Evolutionary conservation across 306 rosid species (phyloP), one percentile per base, ranked within the genome.

Genomic region (Lathyrus tuberosus): DNA sequence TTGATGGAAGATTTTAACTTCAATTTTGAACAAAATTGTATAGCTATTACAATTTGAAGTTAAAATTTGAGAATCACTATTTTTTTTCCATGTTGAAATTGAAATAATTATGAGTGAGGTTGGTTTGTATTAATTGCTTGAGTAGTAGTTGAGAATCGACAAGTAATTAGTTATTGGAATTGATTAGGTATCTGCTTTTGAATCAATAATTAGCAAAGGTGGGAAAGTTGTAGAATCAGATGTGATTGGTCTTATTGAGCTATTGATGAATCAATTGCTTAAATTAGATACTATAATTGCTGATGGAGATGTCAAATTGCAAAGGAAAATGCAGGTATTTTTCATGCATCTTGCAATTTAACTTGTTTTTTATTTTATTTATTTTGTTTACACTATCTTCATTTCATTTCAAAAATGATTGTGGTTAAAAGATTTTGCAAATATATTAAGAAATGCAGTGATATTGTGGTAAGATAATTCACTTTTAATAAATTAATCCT

Each of bases 251-350:
- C 79, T 94, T 61, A 89, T 76, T 57, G 99, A 94, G 87, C 80
- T 83, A 28, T 73, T 94, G 85, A 94, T 94, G 99, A 91, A 88
- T 71, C 92, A 94, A 65, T 79, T 94, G 89, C 84, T 94, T 40
- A 94, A 86, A 72, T 80, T 94, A 53, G 99, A 94, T 67, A 87
- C 92, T 5, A 87, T 94, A 12, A 69, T 75, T 62, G 97, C 82
- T 33, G 99, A 94, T 60, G 99, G 97, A 8, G 99, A 94, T 80
- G 95, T 86, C 16, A 94, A 94, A 80, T 80, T 94, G 76, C 99
- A 94, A 78, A 90, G 97, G 62, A 94, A 88, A 91, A 94, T 94
- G 89, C 99, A 91, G 97, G 99, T 93, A 76, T 57, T 13, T 30
- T 11, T 11, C 31, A n/a, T 65, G 43, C 48, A 59, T 60, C 41